These are phyloP conservation scores for Tetrapisispora phaffii DNA, from an alignment of 805 yeast species.

Conservation along the genomic window DNA sequence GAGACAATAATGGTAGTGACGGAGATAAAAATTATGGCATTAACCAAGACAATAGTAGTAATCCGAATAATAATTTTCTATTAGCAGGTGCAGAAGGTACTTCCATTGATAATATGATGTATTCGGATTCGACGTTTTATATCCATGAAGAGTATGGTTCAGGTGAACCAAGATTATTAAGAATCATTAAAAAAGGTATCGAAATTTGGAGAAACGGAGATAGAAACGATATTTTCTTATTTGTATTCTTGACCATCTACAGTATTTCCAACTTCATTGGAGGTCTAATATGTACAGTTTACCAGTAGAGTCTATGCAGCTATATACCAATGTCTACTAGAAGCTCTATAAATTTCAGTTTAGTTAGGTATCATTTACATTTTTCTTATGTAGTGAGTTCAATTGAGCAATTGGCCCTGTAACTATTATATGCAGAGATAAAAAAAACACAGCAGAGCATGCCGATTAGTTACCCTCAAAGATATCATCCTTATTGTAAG, in stretches of 20 bases:
- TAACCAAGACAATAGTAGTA: background rate
- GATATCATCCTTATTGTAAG: no score
- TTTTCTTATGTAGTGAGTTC: no score
- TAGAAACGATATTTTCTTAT: slow-evolving; percentile 10
- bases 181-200: slow-evolving; percentile 1
- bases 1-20: background rate
- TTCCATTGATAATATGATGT: background rate
- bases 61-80: background rate
- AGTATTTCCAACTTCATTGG: slow-evolving; percentile 10
- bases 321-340: no score
- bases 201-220: slow-evolving; percentile 13
- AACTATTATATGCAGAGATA: no score
- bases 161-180: background rate
- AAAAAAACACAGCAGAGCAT: no score
- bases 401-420: no score
- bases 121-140: background rate
- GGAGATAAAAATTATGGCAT: background rate
- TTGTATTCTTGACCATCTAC: slow-evolving; percentile 14
- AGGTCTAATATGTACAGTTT: slow-evolving; percentile 6
- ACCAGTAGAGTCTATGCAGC: no score
- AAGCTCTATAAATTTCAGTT: no score
- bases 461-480: no score
- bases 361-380: background rate
- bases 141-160: background rate
- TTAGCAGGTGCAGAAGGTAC: background rate